Conservation (phyloP, 2,329 filamentous ascomycete species). For the Lecanicillium sp. region DNA sequence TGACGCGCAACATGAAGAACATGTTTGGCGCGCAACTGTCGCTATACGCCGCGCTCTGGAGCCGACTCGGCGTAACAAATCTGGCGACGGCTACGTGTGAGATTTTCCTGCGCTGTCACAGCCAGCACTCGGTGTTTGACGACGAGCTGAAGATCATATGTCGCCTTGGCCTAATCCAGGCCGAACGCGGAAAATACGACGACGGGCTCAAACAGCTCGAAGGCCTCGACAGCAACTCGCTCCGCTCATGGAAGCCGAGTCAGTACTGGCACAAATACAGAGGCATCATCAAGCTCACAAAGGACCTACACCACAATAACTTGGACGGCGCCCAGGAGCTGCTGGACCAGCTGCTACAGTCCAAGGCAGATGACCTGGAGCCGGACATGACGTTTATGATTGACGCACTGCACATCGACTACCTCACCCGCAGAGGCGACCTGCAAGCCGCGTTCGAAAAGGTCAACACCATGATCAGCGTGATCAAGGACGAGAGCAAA, state of each 20-base stretch:
- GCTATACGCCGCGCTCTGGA: slow-evolving; percentile 67
- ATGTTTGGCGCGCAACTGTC: slow-evolving; percentile 70
- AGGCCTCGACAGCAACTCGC: slow-evolving; percentile 48
- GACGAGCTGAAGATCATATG: slow-evolving; percentile 73
- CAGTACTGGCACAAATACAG: slow-evolving; percentile 66
- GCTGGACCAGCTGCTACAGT: slow-evolving; percentile 47
- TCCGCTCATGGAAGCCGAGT: slow-evolving; percentile 69
- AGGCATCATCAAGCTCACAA: slow-evolving; percentile 58
- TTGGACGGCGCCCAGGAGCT: slow-evolving; percentile 45
- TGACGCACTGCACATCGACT: slow-evolving; percentile 48
- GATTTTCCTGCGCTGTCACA: slow-evolving; percentile 69
- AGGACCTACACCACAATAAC: slow-evolving; percentile 52
- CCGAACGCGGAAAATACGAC: slow-evolving; percentile 63
- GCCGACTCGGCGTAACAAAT: slow-evolving; percentile 59
- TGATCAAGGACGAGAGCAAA: slow-evolving; percentile 38
- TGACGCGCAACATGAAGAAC: slow-evolving; percentile 67
- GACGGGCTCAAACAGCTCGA: slow-evolving; percentile 48
- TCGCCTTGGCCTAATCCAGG: slow-evolving; percentile 55
- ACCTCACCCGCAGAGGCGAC: slow-evolving; percentile 42
- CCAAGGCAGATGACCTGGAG: slow-evolving; percentile 44
- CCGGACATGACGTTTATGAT: slow-evolving; percentile 46
- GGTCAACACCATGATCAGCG: slow-evolving; percentile 38
- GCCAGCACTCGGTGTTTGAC: slow-evolving; percentile 54
- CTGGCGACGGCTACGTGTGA: slow-evolving; percentile 59
- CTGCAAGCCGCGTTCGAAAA: slow-evolving; percentile 42